Evolutionary conservation across 2,329 filamentous ascomycete species (phyloP), one percentile per base, ranked within the genome.

Genomic region (Dryadomyces quercus-mongolicae): DNA sequence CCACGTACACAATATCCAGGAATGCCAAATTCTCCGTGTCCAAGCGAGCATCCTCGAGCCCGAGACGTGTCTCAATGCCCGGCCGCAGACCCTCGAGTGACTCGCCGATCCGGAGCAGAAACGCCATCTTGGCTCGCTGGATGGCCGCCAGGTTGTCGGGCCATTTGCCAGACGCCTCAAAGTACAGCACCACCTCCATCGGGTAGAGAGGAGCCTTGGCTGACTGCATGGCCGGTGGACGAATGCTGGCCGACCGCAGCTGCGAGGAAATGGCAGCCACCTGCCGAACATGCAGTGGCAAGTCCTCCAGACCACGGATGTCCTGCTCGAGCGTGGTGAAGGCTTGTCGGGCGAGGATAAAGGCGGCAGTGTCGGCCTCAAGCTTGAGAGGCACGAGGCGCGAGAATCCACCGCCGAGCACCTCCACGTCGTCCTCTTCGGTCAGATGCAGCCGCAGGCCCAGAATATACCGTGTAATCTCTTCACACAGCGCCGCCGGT

Each of bases 131-230:
- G 13, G 90, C 91, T 63, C 90, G 82, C 67, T 98, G 93, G 54
- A 97, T 95, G 5, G 92, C 91, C 3, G 81, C 81, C 9, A 97
- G 71, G 64, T 94, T 89, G 64, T 97, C 91, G 0, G 93, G 93
- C 93, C 93, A 98, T 61, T 88, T 85, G 48, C 83, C 85, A 7
- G 93, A 97, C 5, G 86, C 88, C 70, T 98, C 93, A 62, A 98
- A 97, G 64, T 92, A 91, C 49, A 98, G 76, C 45, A 90, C 78
- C 36, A 94, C 79, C 60, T 94, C 84, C 60, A 91, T 85, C 0
- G 88, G 85, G 25, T 67, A 65, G 53, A 74, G 62, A 18, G 68
- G 61, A 1, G 68, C 70, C 20, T 72, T 74, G 51, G 71, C 69
- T 15, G 74, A 71, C 22, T 71, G 70, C 43, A 74, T 67, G 2